A percentile compares a stretch with the other conserved stretches of the same genome.
These are phyloP conservation scores for Curvularia sp. DNA, from an alignment of 2,329 filamentous ascomycete genomes.

Conservation along the genomic window DNA sequence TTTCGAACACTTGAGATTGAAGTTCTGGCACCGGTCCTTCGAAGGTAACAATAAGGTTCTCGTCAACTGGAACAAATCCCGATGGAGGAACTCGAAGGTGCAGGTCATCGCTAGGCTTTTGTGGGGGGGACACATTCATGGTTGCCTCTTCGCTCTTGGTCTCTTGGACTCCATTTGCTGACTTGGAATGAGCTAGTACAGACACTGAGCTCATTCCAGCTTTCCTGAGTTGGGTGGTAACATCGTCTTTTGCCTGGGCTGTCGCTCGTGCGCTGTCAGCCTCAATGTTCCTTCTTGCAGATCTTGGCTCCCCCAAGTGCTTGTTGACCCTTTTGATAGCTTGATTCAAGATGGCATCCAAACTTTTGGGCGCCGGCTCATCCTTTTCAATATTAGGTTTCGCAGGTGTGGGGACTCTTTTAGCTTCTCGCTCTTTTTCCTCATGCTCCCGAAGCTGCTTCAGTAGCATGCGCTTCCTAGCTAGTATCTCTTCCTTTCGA, in stretches of 20 bases:
- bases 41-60: conserved; percentile 28
- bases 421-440: neutral
- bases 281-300: neutral
- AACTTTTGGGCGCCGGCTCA: neutral
- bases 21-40: conserved; percentile 21
- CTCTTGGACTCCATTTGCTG: neutral
- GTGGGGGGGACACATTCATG: too few species aligned
- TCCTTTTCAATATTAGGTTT: neutral
- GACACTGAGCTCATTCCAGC: neutral
- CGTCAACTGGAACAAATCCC: conserved; percentile 26
- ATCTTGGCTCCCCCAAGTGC: too few species aligned
- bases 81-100: conserved; percentile 21
- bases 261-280: neutral
- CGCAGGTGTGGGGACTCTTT: neutral
- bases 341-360: conserved; percentile 11
- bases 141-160: too few species aligned
- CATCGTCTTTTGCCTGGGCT: neutral
- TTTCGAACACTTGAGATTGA: conserved; percentile 28
- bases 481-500: neutral
- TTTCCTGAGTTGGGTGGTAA: neutral
- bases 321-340: conserved; percentile 1
- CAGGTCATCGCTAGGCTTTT: conserved; percentile 16
- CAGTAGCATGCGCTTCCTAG: conserved; percentile 2
- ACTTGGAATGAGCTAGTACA: neutral
- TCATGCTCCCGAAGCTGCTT: conserved; percentile 4